A percentile compares a stretch with the other conserved stretches of the same genome.
phyloP scores from a whole-genome alignment of 805 yeast genomes.

The Tetrapisispora phaffii region DNA sequence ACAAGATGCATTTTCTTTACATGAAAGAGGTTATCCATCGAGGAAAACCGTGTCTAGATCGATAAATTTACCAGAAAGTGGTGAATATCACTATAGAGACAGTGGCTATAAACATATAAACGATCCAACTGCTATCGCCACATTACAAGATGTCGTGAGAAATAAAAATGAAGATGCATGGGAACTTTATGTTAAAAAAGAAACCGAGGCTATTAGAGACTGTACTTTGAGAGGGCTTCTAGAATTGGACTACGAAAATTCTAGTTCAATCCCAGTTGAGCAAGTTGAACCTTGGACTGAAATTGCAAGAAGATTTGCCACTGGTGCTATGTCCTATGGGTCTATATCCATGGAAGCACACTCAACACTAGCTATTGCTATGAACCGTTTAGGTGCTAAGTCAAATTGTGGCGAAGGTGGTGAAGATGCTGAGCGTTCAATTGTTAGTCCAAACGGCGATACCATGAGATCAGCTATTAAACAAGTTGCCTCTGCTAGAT shows the following conservation, averaged over 20 bases:
- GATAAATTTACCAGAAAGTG: constrained; percentile 75
- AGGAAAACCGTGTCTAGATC: constrained; percentile 61
- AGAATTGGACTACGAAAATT: constrained; percentile 72
- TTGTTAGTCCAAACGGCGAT: constrained; percentile 76
- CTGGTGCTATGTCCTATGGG: constrained; percentile 99
- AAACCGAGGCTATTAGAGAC: constrained; percentile 80
- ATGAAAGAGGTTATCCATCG: constrained; percentile 82
- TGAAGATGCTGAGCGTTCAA: constrained; percentile 88
- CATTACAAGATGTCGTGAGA: constrained; percentile 95
- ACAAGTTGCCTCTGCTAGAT: constrained; percentile 96
- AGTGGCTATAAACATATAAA: constrained; percentile 95
- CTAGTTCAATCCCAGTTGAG: constrained; percentile 78
- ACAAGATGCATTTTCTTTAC: constrained; percentile 90
- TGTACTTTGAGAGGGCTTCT: constrained; percentile 92
- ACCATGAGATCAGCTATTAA: constrained; percentile 98
- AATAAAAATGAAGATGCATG: constrained; percentile 92
- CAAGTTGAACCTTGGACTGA: constrained; percentile 99
- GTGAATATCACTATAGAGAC: constrained; percentile 98
- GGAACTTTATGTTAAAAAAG: constrained; percentile 80
- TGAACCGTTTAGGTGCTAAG: constrained; percentile 96
- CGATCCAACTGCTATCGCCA: constrained; percentile 90
- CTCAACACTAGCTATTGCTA: constrained; percentile 94
- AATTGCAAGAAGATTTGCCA: constrained; percentile 90
- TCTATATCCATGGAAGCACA: constrained; percentile 98
- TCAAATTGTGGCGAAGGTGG: constrained; percentile 99